Evolutionary conservation across 352 stramenopile genomes (phyloP).

Genomic region (Globisporangium spiculum): DNA sequence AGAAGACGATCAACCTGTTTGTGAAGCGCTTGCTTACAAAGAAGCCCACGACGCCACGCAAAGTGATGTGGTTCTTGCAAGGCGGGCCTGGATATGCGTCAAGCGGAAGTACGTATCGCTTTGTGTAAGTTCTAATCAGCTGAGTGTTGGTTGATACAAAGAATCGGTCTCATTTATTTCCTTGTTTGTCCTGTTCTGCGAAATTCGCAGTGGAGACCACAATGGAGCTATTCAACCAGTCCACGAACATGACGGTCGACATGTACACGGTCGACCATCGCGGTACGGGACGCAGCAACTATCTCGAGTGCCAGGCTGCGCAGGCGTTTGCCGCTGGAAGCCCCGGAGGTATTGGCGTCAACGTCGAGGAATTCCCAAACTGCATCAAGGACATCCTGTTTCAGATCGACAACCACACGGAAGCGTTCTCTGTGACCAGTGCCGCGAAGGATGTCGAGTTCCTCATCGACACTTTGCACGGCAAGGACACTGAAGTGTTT

Average conservation of each 20-base stretch:
- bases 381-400: slow-evolving; percentile 23
- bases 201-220: slow-evolving; percentile 6
- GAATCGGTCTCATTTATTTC: not conserved
- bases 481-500: slow-evolving; percentile 9
- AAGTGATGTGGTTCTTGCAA: slow-evolving; percentile 21
- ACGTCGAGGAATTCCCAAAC: not conserved
- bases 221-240: slow-evolving; percentile 7
- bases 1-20: slow-evolving; percentile 48
- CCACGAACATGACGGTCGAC: not conserved
- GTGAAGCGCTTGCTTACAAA: slow-evolving; percentile 26
- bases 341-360: not conserved
- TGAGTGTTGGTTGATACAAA: not conserved
- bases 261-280: slow-evolving; percentile 21
- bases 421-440: slow-evolving; percentile 51
- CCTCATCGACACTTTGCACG: slow-evolving; percentile 2
- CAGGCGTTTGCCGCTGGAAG: slow-evolving; percentile 7
- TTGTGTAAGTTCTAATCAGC: not conserved
- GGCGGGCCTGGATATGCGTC: slow-evolving; percentile 21
- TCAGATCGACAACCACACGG: slow-evolving; percentile 59
- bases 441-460: slow-evolving; percentile 7
- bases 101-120: slow-evolving; percentile 10
- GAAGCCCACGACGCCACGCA: not conserved
- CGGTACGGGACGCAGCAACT: slow-evolving; percentile 11
- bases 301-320: not conserved
- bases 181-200: not conserved